Base-by-base conservation (phyloP, 169 alveolate genomes). In the Eimeria brunetti region DNA sequence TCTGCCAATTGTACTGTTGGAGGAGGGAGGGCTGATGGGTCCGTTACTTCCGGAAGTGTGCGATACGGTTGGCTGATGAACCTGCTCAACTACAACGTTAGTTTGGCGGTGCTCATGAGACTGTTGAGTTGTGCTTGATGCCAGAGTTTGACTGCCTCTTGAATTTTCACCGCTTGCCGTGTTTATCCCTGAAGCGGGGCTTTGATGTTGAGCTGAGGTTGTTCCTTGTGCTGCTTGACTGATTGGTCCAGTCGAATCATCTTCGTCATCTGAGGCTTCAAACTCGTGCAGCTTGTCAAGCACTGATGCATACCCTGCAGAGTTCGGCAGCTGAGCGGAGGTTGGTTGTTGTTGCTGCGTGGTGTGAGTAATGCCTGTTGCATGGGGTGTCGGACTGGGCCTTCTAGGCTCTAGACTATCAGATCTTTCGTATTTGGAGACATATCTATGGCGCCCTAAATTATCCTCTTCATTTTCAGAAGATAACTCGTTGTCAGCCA, bases 221-320 rank as follows among this genome's bases (percentile, higher is more conserved):
- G 56, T 24, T 56, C 44, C 41, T 62, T 6, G 56, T 14, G 76
- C 27, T 53, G 56, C 7, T 85, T 58, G 41, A 11, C 71, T 30
- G 60, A 44, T 85, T 38, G 76, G 80, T 46, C 18, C 53, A 38
- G 5, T 11, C 44, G 49, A 3, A 0, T 56, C 41, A 9, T 8
- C 16, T 4, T 85, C 92, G n/a, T 85, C 80, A 24, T 85, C 92
- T 24, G 92, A 85, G 41, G 30, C 41, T 46, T 85, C 92, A 44
- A 6, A 56, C 5, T 85, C 80, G n/a, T 85, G 64, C 8, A 60
- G 64, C 62, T 33, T 30, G 6, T 7, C 92, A 9, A 85, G 51
- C 2, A 41, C 92, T 30, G 22, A 6, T 30, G 6, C n/a, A 38
- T 38, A 85, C 24, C 22, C n/a, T 38, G 60, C 7, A 38, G 92